Percentiles rank a stretch among this genome's conserved stretches.
These are phyloP conservation scores for Mycena sanguinolenta DNA, from an alignment of 768 basidiomycete genomes.

Conservation along the genomic window DNA sequence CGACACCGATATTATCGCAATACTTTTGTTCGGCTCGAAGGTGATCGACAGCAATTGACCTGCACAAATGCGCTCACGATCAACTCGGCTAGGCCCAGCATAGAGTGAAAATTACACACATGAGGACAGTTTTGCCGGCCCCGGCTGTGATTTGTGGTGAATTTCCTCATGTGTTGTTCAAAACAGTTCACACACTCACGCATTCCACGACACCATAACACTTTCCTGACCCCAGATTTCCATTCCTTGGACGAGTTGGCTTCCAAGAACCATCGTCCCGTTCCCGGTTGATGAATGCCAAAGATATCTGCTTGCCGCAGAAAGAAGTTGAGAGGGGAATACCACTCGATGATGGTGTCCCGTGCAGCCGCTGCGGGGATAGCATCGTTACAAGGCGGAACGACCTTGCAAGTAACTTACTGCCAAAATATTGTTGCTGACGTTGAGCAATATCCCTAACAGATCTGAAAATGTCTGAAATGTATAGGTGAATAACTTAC, in stretches of 20 bases:
- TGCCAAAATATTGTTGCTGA: background rate
- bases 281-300: slow-evolving; percentile 8
- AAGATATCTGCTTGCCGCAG: slow-evolving; percentile 7
- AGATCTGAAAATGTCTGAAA: background rate
- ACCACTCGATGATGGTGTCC: slow-evolving; percentile 3
- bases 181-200: background rate
- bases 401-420: background rate
- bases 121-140: slow-evolving; percentile 21
- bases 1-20: background rate
- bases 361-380: background rate
- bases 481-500: background rate
- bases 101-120: background rate
- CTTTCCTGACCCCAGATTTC: background rate
- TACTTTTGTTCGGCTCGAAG: background rate
- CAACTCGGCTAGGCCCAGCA: no score
- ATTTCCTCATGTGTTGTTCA: no score
- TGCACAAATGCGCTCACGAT: background rate
- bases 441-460: background rate
- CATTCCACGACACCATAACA: slow-evolving; percentile 16
- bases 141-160: background rate
- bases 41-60: slow-evolving; percentile 9
- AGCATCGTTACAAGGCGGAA: background rate
- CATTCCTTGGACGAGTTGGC: background rate
- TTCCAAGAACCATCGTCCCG: slow-evolving; percentile 15
- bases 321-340: slow-evolving; percentile 19